Evolutionary conservation across 805 yeast species (phyloP), one percentile per base, ranked within the genome.

Genomic region (Suhomyces tanzawaensis): DNA sequence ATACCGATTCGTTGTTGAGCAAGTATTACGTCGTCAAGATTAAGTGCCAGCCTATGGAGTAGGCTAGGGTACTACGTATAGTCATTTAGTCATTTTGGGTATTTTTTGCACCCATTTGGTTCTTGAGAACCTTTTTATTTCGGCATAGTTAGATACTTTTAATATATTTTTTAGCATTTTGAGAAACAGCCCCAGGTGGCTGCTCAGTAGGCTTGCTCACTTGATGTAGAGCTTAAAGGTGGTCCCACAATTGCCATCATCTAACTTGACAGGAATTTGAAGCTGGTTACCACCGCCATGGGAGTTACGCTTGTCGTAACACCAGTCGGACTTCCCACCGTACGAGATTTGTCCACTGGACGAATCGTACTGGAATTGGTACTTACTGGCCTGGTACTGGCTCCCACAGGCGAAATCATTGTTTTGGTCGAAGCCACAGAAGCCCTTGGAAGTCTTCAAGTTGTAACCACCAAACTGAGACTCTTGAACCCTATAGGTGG

Each of bases 401-500:
- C 41, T 33, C 3, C 50, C 50, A 33, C 50, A 46, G 6, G 40
- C 47, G 32, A 46, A 41, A 16, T 41, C 46, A 14, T 37, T 33
- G 34, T 39, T 37, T 12, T 21, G 22, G 29, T 44, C 41, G 28
- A 46, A 46, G 2, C 79, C 82, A 64, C 97, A 90, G 43, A 68
- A 75, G 0, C 97, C 97, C 50, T 75, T 79, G 27, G 86, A 77
- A 1, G 93, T 75, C 42, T 71, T 71, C 31, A 90, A 53, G 40
- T 79, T 74, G 51, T 77, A 75, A n/a, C 93, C 93, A 3, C 93
- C 93, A 59, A 78, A 79, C 23, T 75, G 74, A 22, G 83, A 77
- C 37, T 79, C 72, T 12, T 42, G 36, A 18, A 85, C 50, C 18
- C 71, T 71, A 62, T 72, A 90, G 4, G 83, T 79, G 4, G 96